phyloP scores from a whole-genome alignment of 352 stramenopile genomes.

The Pythium sukuiense region DNA sequence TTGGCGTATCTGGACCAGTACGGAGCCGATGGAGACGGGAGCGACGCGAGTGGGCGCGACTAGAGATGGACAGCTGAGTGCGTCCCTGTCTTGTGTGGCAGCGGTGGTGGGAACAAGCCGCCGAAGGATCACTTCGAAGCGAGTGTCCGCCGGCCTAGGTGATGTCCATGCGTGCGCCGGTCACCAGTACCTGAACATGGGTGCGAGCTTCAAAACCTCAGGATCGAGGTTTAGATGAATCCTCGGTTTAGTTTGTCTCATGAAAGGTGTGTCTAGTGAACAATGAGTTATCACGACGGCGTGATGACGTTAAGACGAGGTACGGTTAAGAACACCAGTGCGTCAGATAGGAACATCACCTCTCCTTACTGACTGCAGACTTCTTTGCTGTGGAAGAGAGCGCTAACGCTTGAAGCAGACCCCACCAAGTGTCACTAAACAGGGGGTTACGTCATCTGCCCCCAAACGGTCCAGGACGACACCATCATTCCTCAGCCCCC shows the following conservation, averaged over 20 bases:
- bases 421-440: constrained; percentile 2
- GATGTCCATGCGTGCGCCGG: not conserved
- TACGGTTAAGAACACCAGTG: not conserved
- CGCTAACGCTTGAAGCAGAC: not conserved
- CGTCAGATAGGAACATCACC: not conserved
- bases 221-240: not conserved
- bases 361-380: not conserved
- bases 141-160: not conserved
- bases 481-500: constrained; percentile 2
- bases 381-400: not conserved
- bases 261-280: not conserved
- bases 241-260: constrained; percentile 15
- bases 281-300: not conserved
- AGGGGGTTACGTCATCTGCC: constrained; percentile 5
- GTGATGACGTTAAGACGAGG: not conserved
- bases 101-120: not conserved
- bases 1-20: not conserved
- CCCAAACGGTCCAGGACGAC: not conserved
- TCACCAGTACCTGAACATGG: constrained; percentile 11
- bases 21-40: not conserved
- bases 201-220: constrained; percentile 10
- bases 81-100: not conserved
- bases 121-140: not conserved
- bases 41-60: not conserved
- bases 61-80: not conserved